Percentiles rank a stretch among this genome's conserved stretches.
phyloP scores from a whole-genome alignment of 2,329 filamentous ascomycete species.

The Fusarium brevicatenulatum region DNA sequence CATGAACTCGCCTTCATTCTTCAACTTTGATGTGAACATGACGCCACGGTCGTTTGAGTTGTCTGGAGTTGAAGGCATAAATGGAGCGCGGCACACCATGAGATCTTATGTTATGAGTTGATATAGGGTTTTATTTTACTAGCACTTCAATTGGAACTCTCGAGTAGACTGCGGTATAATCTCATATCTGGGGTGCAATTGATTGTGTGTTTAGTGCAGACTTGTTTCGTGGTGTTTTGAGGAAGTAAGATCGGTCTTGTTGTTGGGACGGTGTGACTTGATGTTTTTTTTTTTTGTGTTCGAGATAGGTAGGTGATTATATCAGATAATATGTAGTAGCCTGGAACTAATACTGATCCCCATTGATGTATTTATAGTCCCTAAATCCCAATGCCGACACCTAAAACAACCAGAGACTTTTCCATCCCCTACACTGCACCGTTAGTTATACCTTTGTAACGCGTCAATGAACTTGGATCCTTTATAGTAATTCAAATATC shows the following conservation, averaged over 20 bases:
- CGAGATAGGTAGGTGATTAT: too few species aligned
- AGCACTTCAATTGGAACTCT: accelerated
- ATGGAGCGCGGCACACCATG: background rate
- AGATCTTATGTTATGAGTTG: background rate
- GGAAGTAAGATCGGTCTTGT: background rate
- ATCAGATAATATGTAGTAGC: background rate
- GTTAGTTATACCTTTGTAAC: background rate
- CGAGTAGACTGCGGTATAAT: background rate
- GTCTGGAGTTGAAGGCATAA: background rate
- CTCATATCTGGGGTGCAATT: background rate
- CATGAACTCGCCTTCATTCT: background rate
- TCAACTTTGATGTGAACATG: background rate
- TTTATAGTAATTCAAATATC: accelerated
- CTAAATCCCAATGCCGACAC: accelerated
- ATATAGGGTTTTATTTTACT: accelerated
- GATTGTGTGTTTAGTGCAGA: accelerated
- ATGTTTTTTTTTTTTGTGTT: background rate
- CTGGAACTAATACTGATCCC: accelerated
- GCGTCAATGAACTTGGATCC: accelerated
- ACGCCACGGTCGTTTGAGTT: background rate
- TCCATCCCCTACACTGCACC: background rate
- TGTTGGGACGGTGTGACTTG: accelerated
- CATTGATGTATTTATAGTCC: accelerated
- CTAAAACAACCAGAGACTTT: background rate
- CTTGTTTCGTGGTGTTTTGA: accelerated